These are phyloP conservation scores for Ophiocordyceps robertsii DNA, from an alignment of 2,329 filamentous ascomycete species.

Conservation along the genomic window DNA sequence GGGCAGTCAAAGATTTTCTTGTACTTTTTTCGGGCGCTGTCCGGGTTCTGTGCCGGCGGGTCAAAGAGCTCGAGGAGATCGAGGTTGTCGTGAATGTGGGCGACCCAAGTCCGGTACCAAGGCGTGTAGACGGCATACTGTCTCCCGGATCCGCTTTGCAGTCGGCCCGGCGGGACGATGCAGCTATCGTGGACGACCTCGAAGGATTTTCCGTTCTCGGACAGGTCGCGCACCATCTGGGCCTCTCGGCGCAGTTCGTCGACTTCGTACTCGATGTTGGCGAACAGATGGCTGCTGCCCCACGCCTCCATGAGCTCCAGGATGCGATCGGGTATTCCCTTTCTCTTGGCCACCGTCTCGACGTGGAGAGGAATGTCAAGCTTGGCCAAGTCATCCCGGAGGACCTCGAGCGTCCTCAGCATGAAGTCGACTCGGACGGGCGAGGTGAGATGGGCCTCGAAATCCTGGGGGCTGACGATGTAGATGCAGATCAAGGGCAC, in stretches of 20 bases:
- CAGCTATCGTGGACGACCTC: constrained; percentile 71
- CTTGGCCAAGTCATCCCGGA: constrained; percentile 53
- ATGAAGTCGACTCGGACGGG: constrained; percentile 69
- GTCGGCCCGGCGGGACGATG: constrained; percentile 59
- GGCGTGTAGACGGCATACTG: constrained; percentile 78
- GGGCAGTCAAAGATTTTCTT: constrained; percentile 41
- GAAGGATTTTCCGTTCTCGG: constrained; percentile 52
- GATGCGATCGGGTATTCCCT: constrained; percentile 45
- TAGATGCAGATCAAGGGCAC: constrained; percentile 67
- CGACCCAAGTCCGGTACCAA: constrained; percentile 68
- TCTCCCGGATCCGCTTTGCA: constrained; percentile 55
- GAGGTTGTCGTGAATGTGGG: constrained; percentile 55
- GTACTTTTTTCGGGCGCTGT: constrained; percentile 27
- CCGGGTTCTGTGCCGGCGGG: constrained; percentile 23
- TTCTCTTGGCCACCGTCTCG: constrained; percentile 56
- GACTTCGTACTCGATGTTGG: constrained; percentile 84
- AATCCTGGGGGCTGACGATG: constrained; percentile 71
- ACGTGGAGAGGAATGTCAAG: constrained; percentile 68
- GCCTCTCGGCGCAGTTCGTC: constrained; percentile 75
- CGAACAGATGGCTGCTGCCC: constrained; percentile 62
- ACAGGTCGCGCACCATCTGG: constrained; percentile 44
- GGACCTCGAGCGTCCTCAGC: constrained; percentile 52
- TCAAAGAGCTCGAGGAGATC: constrained; percentile 51
- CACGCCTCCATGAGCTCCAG: constrained; percentile 55
- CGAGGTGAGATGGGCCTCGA: constrained; percentile 64